Percentiles rank a stretch among this genome's conserved stretches.
These are phyloP conservation scores for Leccinum ochraceum DNA, from an alignment of 768 basidiomycete genomes.

Conservation along the genomic window DNA sequence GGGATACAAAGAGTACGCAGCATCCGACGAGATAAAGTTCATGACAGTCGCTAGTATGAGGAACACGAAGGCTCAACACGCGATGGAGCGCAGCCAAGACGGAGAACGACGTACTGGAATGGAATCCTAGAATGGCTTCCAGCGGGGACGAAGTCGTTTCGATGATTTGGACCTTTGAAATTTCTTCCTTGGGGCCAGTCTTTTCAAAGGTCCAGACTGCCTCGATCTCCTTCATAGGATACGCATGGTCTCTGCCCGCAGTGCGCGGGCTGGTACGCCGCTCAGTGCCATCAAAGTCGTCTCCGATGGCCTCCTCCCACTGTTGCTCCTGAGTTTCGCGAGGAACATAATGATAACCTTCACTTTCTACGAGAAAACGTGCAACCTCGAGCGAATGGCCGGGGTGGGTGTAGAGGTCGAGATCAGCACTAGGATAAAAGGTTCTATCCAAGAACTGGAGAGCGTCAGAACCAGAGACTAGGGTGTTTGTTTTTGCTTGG, in stretches of 20 bases:
- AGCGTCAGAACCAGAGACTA: constrained; percentile 56
- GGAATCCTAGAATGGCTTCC: constrained; percentile 44
- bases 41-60: constrained; percentile 12
- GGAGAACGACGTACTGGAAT: constrained; percentile 41
- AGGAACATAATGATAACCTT: constrained; percentile 35
- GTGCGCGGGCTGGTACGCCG: neutral
- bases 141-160: constrained; percentile 20
- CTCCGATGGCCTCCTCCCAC: constrained; percentile 13
- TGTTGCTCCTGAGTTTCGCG: constrained; percentile 17
- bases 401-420: constrained; percentile 50
- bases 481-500: constrained; percentile 42
- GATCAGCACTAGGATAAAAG: constrained; percentile 46
- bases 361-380: constrained; percentile 32
- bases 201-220: constrained; percentile 30
- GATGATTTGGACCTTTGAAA: constrained; percentile 43
- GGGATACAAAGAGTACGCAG: constrained; percentile 45
- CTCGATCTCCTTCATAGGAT: constrained; percentile 7
- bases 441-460: constrained; percentile 52
- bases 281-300: constrained; percentile 21
- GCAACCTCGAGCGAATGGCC: constrained; percentile 34
- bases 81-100: neutral
- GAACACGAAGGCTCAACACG: constrained; percentile 15
- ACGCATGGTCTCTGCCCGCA: neutral
- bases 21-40: constrained; percentile 43
- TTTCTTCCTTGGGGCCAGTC: neutral